Evolutionary conservation across 495 filamentous ascomycete species (phyloP), one percentile per base, ranked within the genome.

Genomic region (Pyrenopolyporus hunteri): DNA sequence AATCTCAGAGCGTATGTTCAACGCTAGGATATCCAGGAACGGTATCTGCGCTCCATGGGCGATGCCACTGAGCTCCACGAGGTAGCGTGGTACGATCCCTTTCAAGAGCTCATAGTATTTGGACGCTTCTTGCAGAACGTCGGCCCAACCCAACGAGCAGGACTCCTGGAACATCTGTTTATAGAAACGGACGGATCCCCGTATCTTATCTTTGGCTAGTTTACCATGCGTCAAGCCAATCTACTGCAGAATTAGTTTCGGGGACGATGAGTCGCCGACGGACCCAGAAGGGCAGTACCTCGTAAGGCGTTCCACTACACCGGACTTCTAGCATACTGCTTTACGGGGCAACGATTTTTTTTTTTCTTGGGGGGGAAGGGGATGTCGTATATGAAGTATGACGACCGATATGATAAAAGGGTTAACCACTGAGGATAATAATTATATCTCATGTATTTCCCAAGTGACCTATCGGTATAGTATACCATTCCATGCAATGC

Each of bases 1-100:
- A 51, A 89, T 88, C 71, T 89, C 87, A 3, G 84, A 89, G 14
- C 87, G 80, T 14, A 87, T 80, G 54, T 90, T 89, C 33, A 89
- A 57, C 4, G 87, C 85, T 6, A 89, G 70, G 33, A 90, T 85
- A 54, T 86, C 83, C 0, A 81, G 64, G 22, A 87, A 72, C 9
- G 76, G 64, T 10, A 81, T 57, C 1, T 67, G 71, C 0, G 86
- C 79, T 9, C 86, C 87, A n/a, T 83, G 77, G 0, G 87, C 85
- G 31, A 89, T 80, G 2, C 79, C 79, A 42, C 51, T 57, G 67
- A 87, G 85, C 61, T 88, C 84, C 7, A 68, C 65, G 4, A 79
- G 65, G 35, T 85, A 73, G 11, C 77, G 67, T 0, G 83, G 80
- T 51, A 54, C 46, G 25, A 70, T 57, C 9, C 35, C 31, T 42